Evolutionary conservation across 495 filamentous ascomycete species (phyloP).

Genomic region (Talaromyces stipitatus): DNA sequence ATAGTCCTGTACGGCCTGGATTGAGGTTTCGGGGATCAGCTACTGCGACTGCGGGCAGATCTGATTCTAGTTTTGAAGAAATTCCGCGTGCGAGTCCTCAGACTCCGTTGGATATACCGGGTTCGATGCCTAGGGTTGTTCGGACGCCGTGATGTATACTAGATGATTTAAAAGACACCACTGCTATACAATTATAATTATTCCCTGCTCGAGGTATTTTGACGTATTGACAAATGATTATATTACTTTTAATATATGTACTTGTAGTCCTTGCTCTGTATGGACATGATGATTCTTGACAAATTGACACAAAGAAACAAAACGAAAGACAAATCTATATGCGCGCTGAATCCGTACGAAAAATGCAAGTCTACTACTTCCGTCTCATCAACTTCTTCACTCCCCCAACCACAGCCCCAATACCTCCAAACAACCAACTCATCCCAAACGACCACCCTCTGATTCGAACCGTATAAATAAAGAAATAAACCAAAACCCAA

Average conservation of each 20-base stretch:
- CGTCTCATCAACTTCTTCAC: background rate
- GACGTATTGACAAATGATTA: background rate
- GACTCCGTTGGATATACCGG: background rate
- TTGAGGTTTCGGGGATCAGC: background rate
- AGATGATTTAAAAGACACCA: background rate
- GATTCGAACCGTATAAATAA: conserved; percentile 71
- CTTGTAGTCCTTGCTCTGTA: too few species aligned
- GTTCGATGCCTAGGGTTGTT: background rate
- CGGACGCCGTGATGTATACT: background rate
- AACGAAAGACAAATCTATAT: background rate
- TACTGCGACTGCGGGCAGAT: background rate
- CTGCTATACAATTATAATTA: background rate
- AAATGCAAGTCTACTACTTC: background rate
- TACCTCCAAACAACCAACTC: conserved; percentile 43
- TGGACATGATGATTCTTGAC: background rate
- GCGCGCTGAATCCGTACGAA: background rate
- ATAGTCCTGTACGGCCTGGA: background rate
- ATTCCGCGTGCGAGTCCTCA: background rate
- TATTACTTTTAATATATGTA: background rate
- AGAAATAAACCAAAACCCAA: conserved; percentile 76
- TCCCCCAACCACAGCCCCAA: conserved; percentile 20
- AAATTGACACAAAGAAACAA: background rate
- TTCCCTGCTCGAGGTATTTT: background rate
- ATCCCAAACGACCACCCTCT: conserved; percentile 68
- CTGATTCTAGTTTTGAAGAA: background rate